Evolutionary conservation across 257 asterid species (phyloP).

Genomic region (Vinca minor): DNA sequence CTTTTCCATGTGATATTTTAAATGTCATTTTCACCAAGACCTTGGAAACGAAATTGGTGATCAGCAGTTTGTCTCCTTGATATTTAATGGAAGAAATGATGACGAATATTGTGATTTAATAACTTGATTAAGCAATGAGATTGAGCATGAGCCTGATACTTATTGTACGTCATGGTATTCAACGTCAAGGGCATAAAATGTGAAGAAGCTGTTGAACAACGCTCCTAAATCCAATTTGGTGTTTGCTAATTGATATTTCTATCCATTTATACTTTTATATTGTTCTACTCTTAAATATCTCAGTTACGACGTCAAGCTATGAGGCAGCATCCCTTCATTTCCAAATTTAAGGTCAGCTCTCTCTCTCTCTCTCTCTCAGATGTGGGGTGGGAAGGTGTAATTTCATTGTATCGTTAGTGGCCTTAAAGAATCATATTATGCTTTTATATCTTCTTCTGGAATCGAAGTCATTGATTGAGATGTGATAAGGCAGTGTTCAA

Average conservation of each 20-base stretch:
- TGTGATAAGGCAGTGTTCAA: not conserved
- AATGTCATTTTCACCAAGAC: not conserved
- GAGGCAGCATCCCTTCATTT: conserved; percentile 25
- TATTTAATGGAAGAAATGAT: not conserved
- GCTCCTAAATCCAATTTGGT: not conserved
- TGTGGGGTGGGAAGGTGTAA: not conserved
- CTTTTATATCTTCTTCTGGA: not conserved
- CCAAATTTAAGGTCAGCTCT: conserved; percentile 30
- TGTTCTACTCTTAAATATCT: conserved; percentile 8
- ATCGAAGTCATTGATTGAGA: too few species aligned
- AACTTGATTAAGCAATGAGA: not conserved
- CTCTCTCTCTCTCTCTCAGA: not conserved
- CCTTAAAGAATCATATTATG: not conserved
- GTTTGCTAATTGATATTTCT: not conserved
- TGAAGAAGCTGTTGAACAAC: not conserved
- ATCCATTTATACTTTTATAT: not conserved
- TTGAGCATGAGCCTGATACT: not conserved
- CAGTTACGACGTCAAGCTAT: conserved; percentile 32
- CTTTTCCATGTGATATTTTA: not conserved
- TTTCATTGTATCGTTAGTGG: too few species aligned
- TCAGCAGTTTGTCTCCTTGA: not conserved
- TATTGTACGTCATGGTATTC: not conserved
- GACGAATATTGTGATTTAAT: too few species aligned
- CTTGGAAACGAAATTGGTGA: not conserved
- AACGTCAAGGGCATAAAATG: not conserved